Evolutionary conservation across 2,329 filamentous ascomycete species (phyloP).

Genomic region (Phialophora verrucosa): DNA sequence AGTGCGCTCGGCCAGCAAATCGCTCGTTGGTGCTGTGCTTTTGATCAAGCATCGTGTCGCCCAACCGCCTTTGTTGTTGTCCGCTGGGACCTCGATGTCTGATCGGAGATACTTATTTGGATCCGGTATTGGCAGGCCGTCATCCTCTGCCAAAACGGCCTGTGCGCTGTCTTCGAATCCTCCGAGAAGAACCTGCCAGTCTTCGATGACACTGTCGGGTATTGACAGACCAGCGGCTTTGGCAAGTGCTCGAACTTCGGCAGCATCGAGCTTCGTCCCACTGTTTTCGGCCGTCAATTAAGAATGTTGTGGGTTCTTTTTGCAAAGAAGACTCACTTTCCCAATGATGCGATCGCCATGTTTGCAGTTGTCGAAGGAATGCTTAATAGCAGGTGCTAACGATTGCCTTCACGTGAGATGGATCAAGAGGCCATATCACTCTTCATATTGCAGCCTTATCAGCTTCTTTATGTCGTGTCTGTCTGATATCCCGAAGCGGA

Average conservation of each 20-base stretch:
- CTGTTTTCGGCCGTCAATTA: not conserved
- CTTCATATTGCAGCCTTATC: not conserved
- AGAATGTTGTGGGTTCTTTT: not conserved
- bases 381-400: not conserved
- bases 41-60: conserved; percentile 11
- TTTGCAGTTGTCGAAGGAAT: not conserved
- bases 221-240: conserved; percentile 5
- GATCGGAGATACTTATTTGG: conserved; percentile 7
- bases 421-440: not conserved
- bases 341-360: not conserved
- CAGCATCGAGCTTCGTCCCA: conserved; percentile 8
- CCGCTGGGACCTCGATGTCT: conserved; percentile 8
- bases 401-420: not conserved
- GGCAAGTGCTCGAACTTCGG: conserved; percentile 9
- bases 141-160: conserved; percentile 10
- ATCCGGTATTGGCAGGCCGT: conserved; percentile 7
- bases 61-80: conserved; percentile 18
- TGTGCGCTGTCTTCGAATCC: conserved; percentile 13
- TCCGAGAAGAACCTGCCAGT: conserved; percentile 14
- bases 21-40: conserved; percentile 2
- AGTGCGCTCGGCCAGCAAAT: conserved; percentile 12
- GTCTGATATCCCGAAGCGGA: not conserved
- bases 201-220: conserved; percentile 8
- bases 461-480: not conserved
- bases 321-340: not conserved